Evolutionary conservation across 1,284 basidiomycete genomes (phyloP).

Genomic region (Athelia psychrophila): DNA sequence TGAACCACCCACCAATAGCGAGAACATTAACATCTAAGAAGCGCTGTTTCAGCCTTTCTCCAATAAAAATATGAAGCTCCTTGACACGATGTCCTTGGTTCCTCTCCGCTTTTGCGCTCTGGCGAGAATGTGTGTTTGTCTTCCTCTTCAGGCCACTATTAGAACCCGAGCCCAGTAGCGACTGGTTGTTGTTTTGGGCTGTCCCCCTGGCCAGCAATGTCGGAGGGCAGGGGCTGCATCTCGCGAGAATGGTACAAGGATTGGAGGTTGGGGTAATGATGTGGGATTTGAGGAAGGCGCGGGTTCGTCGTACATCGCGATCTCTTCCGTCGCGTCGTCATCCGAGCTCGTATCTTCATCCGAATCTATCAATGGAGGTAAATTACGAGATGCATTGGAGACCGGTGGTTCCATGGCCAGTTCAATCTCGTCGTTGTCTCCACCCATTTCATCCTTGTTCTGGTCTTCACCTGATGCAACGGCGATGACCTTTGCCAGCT

Average conservation of each 20-base stretch:
- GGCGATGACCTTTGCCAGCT: constrained; percentile 77
- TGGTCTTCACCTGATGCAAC: constrained; percentile 52
- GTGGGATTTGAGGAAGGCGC: constrained; percentile 18
- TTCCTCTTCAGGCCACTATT: constrained; percentile 26
- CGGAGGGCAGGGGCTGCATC: constrained; percentile 23
- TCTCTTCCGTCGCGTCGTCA: constrained; percentile 77
- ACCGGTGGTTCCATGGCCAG: constrained; percentile 75
- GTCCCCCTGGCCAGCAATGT: constrained; percentile 24
- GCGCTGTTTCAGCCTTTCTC: constrained; percentile 76
- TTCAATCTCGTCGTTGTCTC: constrained; percentile 57
- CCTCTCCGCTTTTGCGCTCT: constrained; percentile 48
- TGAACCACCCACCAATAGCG: constrained; percentile 72
- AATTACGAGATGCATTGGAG: constrained; percentile 51
- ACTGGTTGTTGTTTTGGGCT: constrained; percentile 22
- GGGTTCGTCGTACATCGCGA: constrained; percentile 65
- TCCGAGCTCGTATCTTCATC: constrained; percentile 74
- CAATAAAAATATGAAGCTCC: constrained; percentile 44
- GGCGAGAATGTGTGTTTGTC: constrained; percentile 45
- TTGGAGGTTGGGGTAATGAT: constrained; percentile 23
- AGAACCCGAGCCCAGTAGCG: constrained; percentile 23
- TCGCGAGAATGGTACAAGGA: too few species aligned
- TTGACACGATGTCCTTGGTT: constrained; percentile 26
- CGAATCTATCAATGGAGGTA: constrained; percentile 58
- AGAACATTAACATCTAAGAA: constrained; percentile 75
- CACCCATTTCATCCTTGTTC: constrained; percentile 53